A percentile compares a stretch with the other conserved stretches of the same genome.
Conservation (phyloP, 2,329 filamentous ascomycete genomes). For the Spiromastix sp. region DNA sequence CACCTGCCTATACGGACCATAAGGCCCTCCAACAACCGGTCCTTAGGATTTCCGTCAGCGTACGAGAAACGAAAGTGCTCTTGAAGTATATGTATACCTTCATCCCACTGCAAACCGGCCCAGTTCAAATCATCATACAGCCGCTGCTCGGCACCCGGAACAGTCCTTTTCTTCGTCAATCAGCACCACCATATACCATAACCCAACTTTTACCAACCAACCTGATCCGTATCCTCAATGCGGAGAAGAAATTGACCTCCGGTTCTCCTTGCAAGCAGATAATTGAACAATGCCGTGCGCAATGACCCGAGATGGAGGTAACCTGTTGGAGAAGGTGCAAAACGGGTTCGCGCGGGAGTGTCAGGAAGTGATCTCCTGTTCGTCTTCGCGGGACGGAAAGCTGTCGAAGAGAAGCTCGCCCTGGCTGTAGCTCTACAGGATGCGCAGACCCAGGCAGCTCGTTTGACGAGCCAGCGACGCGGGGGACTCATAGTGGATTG, state of each 20-base stretch:
- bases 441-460: constrained; percentile 26
- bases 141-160: constrained; percentile 66
- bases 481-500: constrained; percentile 19
- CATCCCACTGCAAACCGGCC: constrained; percentile 88
- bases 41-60: constrained; percentile 36
- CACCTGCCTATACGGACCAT: constrained; percentile 80
- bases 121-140: constrained; percentile 74
- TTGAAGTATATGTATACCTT: constrained; percentile 46
- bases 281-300: constrained; percentile 91
- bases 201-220: constrained; percentile 28
- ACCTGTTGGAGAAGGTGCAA: constrained; percentile 91
- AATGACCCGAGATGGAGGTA: constrained; percentile 87
- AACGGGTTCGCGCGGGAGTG: constrained; percentile 64
- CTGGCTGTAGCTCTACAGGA: too few relatives aligned
- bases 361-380: constrained; percentile 32
- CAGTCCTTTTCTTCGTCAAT: constrained; percentile 59
- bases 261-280: constrained; percentile 76
- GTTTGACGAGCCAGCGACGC: constrained; percentile 16
- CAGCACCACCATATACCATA: constrained; percentile 15
- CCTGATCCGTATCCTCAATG: constrained; percentile 92
- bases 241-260: constrained; percentile 83
- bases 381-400: constrained; percentile 16
- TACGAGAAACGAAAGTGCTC: not conserved
- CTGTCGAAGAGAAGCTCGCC: constrained; percentile 21
- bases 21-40: constrained; percentile 67